Evolutionary conservation across 768 basidiomycete genomes (phyloP), one percentile per base, ranked within the genome.

Genomic region (Peribolospora baueri): DNA sequence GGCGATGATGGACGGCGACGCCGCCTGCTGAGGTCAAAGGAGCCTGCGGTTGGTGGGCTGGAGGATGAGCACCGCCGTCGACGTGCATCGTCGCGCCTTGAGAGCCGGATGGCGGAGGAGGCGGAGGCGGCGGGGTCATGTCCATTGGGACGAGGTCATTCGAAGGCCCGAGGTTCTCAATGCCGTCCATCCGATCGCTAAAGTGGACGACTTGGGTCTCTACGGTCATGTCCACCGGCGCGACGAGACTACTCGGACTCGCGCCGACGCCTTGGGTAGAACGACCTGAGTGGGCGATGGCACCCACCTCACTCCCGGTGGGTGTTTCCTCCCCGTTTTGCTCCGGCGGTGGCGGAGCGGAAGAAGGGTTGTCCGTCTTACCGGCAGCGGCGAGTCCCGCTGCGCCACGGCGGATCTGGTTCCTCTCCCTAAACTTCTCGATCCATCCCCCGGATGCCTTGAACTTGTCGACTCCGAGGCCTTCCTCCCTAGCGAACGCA

Each of bases 371-470:
- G 43, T 2, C 43, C 8, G 43, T 13, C 8, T 7, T 13, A 45
- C 8, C 43, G 13, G 43, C 43, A 45, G 43, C 43, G 43, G 43
- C 43, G 43, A 45, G 43, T 13, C 13, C 8, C 43, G 13, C 43
- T 45, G 7, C 8, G 43, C 82, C 83, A 36, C 75, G 75, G 47
- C 76, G 74, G 56, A 88, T 81, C 56, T 76, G 76, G 60, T 82
- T 75, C 39, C 84, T 77, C 63, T 78, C 76, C 68, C 85, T 86
- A 71, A 86, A 87, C 66, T 85, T 85, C 66, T 86, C 84, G 52
- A 88, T 74, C 84, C 84, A 88, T 7, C 85, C 85, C 5, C 81
- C 78, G 63, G 80, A 82, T 10, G 82, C 84, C 68, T 86, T 87
- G 74, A 87, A 87, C 65, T 76, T 75, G 56, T 82, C 80, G 53